A percentile compares a stretch with the other conserved stretches of the same genome.
phyloP scores from a whole-genome alignment of 495 filamentous ascomycete species.

The Talaromyces wortmannii region DNA sequence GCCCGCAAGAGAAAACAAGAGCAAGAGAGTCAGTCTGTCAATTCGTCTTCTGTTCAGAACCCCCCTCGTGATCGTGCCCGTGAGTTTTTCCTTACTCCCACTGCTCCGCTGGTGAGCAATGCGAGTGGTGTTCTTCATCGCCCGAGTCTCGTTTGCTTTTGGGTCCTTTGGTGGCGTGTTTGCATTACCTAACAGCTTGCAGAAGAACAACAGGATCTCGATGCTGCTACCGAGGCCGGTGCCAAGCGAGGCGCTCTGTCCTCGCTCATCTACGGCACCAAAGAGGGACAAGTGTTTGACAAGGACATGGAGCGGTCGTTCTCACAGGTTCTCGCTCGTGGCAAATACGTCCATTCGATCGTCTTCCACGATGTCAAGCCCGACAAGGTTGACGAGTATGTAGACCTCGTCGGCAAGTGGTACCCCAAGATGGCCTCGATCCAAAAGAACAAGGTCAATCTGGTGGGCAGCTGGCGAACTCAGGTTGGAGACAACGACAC shows the following conservation, averaged over 20 bases:
- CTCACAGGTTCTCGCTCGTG: slow-evolving; percentile 85
- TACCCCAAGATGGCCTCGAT: slow-evolving; percentile 80
- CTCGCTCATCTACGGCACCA: slow-evolving; percentile 90
- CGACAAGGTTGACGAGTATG: slow-evolving; percentile 91
- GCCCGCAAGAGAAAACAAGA: slow-evolving; percentile 67
- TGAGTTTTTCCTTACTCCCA: slow-evolving; percentile 40
- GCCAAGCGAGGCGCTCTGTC: slow-evolving; percentile 43
- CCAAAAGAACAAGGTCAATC: slow-evolving; percentile 83
- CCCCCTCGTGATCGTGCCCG: slow-evolving; percentile 29
- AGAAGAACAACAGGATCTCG: slow-evolving; percentile 43
- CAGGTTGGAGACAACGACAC: slow-evolving; percentile 98
- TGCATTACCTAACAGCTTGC: slow-evolving; percentile 36
- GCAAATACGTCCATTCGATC: slow-evolving; percentile 97
- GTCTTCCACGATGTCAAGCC: slow-evolving; percentile 96
- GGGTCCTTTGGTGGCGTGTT: slow-evolving; percentile 2
- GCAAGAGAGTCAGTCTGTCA: slow-evolving; percentile 73
- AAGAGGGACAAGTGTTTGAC: slow-evolving; percentile 87
- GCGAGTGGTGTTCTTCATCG: slow-evolving; percentile 38
- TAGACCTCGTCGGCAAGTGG: slow-evolving; percentile 83
- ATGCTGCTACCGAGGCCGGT: slow-evolving; percentile 33
- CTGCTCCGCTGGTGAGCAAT: slow-evolving; percentile 50
- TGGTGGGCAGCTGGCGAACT: slow-evolving; percentile 97
- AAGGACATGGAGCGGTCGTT: slow-evolving; percentile 92
- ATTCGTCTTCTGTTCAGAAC: slow-evolving; percentile 31
- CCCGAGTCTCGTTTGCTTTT: slow-evolving; percentile 24